A percentile compares a stretch with the other conserved stretches of the same genome.
Evolutionary conservation across 768 basidiomycete genomes (phyloP).

Genomic region (Coprinopsis marcescibilis): DNA sequence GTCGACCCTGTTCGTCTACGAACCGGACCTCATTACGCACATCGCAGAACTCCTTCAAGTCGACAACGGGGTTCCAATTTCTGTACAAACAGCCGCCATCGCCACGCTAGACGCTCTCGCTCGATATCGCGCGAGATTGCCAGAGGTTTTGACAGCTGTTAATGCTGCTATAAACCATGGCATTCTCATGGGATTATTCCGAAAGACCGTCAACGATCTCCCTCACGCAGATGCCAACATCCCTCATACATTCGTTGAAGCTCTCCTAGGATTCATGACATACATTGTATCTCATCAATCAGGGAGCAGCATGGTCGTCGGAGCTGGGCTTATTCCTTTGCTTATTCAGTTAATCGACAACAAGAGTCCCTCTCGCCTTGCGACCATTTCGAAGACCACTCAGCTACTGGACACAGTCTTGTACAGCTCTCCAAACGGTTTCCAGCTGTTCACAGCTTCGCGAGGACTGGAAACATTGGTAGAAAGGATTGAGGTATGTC

Average conservation of each 20-base stretch:
- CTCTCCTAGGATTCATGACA: slow-evolving; percentile 80
- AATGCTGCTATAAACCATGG: slow-evolving; percentile 97
- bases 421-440: slow-evolving; percentile 83
- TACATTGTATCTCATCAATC: slow-evolving; percentile 80
- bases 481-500: slow-evolving; percentile 75
- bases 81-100: slow-evolving; percentile 80
- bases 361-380: slow-evolving; percentile 57
- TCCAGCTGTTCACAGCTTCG: slow-evolving; percentile 78
- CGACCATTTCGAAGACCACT: slow-evolving; percentile 84
- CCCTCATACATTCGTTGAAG: slow-evolving; percentile 76
- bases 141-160: slow-evolving; percentile 84
- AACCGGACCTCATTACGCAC: slow-evolving; percentile 87
- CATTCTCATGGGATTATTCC: slow-evolving; percentile 81
- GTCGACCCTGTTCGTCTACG: slow-evolving; percentile 84
- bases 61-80: slow-evolving; percentile 61
- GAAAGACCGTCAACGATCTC: slow-evolving; percentile 74
- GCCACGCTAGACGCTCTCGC: slow-evolving; percentile 88
- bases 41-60: slow-evolving; percentile 86
- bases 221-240: slow-evolving; percentile 57
- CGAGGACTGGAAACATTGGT: slow-evolving; percentile 84
- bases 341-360: slow-evolving; percentile 88
- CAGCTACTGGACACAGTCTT: slow-evolving; percentile 89
- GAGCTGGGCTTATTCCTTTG: slow-evolving; percentile 85
- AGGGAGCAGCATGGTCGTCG: slow-evolving; percentile 90
- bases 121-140: slow-evolving; percentile 74